Evolutionary conservation across 495 filamentous ascomycete genomes (phyloP).

Genomic region (Podospora tetraspora): DNA sequence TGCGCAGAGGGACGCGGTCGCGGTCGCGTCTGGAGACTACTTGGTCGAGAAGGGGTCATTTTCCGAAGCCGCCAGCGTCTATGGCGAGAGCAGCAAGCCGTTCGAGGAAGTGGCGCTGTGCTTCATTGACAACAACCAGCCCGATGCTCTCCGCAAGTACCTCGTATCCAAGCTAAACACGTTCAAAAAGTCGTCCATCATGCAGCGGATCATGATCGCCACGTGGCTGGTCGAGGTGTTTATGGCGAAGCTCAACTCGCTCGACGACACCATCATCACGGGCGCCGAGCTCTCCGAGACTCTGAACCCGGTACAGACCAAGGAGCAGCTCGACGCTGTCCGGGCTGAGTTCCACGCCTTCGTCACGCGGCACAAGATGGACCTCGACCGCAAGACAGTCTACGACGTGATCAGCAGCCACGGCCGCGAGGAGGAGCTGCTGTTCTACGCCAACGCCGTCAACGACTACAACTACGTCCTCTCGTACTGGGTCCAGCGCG

Average conservation of each 20-base stretch:
- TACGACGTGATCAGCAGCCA: conserved; percentile 97
- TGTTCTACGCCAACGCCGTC: conserved; percentile 80
- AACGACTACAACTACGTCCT: conserved; percentile 93
- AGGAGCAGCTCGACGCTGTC: conserved; percentile 62
- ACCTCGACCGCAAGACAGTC: conserved; percentile 83
- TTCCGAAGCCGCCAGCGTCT: conserved; percentile 78
- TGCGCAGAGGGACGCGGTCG: conserved; percentile 79
- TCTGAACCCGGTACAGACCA: conserved; percentile 61
- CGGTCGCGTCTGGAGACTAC: conserved; percentile 84
- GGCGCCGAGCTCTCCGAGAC: conserved; percentile 76
- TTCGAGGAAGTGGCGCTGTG: conserved; percentile 93
- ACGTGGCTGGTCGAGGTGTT: conserved; percentile 94
- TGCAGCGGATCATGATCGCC: conserved; percentile 93
- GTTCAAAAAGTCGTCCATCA: conserved; percentile 75
- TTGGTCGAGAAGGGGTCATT: conserved; percentile 73
- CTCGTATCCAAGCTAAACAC: conserved; percentile 75
- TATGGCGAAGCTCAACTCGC: conserved; percentile 92
- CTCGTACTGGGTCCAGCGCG: conserved; percentile 94
- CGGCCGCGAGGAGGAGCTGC: conserved; percentile 84
- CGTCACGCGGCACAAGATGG: conserved; percentile 70
- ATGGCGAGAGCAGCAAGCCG: conserved; percentile 90
- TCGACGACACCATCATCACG: conserved; percentile 90
- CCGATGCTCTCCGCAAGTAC: conserved; percentile 88
- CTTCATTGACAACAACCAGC: conserved; percentile 83
- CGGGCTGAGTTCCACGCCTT: conserved; percentile 84